Conservation (phyloP, 1,284 basidiomycete genomes). For the Malassezia obtusa region DNA sequence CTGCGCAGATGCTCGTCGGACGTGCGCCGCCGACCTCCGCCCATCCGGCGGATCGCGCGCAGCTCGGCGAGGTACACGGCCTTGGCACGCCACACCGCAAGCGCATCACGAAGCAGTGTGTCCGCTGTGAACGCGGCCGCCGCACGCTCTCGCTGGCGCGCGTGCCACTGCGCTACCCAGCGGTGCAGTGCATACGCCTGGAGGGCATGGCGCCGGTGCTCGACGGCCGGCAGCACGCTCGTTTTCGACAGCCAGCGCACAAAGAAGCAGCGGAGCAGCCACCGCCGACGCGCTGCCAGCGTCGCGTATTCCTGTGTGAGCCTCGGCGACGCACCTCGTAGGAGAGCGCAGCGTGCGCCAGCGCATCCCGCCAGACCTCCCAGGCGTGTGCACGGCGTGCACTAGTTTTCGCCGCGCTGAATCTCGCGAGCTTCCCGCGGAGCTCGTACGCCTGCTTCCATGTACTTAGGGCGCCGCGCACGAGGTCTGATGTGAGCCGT, state of each 20-base stretch:
- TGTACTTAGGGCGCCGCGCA: not conserved
- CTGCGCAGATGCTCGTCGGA: not conserved
- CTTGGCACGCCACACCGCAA: constrained; percentile 4
- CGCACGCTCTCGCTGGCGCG: not conserved
- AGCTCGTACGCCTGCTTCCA: not conserved
- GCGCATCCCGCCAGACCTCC: constrained; percentile 7
- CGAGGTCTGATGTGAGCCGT: not conserved
- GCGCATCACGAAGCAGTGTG: constrained; percentile 1
- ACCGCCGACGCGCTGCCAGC: not conserved
- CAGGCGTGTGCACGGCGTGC: no score
- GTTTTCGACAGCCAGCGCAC: not conserved
- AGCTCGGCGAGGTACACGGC: not conserved
- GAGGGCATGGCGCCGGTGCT: not conserved
- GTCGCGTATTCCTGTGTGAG: not conserved
- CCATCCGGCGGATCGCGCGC: not conserved
- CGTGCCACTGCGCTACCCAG: not conserved
- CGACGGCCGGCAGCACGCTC: constrained; percentile 2
- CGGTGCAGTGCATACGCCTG: not conserved
- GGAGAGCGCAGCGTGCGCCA: not conserved
- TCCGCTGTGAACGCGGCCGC: not conserved
- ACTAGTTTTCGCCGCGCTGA: no score
- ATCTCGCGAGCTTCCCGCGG: not conserved
- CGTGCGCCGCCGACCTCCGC: not conserved
- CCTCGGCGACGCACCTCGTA: not conserved
- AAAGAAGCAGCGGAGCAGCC: constrained; percentile 8